Percentiles rank a stretch among this genome's conserved stretches.
These are phyloP conservation scores for Juncus inflexus DNA, from an alignment of 176 grass and related monocot species.

Conservation along the genomic window DNA sequence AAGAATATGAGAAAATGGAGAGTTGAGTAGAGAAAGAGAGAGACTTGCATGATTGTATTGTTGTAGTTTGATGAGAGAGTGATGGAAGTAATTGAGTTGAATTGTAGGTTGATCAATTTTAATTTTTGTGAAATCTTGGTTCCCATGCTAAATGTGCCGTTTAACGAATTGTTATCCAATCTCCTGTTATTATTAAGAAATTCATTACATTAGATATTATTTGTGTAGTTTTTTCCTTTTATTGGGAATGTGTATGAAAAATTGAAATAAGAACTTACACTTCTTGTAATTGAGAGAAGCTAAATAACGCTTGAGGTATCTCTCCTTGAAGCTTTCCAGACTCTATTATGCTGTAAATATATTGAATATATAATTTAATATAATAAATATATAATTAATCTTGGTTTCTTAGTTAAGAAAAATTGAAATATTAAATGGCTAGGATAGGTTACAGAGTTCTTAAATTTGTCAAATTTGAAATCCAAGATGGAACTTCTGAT, in stretches of 20 bases:
- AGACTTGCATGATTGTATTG: constrained; percentile 33
- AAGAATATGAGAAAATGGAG: too few species aligned
- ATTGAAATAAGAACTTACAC: constrained; percentile 43
- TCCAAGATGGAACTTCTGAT: constrained; percentile 60
- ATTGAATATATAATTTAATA: too few species aligned
- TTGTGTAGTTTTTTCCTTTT: too few species aligned
- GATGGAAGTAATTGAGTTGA: constrained; percentile 46
- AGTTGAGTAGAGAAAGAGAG: constrained; percentile 4
- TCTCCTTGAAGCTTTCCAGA: constrained; percentile 46
- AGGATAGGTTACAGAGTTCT: constrained; percentile 52
- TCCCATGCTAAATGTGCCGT: constrained; percentile 67
- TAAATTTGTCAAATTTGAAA: constrained; percentile 29
- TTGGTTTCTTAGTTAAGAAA: neutral
- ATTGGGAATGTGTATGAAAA: neutral
- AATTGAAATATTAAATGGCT: neutral
- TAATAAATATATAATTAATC: constrained; percentile 4
- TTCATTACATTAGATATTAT: constrained; percentile 28
- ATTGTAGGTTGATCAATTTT: constrained; percentile 37
- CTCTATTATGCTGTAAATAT: constrained; percentile 44
- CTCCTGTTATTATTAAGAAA: constrained; percentile 38
- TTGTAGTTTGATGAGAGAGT: constrained; percentile 27
- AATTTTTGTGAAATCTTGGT: constrained; percentile 23
- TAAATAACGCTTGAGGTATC: constrained; percentile 55
- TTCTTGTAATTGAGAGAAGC: constrained; percentile 33
- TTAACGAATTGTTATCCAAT: constrained; percentile 61